Evolutionary conservation across 495 filamentous ascomycete genomes (phyloP).

Genomic region (Tuber melanosporum): DNA sequence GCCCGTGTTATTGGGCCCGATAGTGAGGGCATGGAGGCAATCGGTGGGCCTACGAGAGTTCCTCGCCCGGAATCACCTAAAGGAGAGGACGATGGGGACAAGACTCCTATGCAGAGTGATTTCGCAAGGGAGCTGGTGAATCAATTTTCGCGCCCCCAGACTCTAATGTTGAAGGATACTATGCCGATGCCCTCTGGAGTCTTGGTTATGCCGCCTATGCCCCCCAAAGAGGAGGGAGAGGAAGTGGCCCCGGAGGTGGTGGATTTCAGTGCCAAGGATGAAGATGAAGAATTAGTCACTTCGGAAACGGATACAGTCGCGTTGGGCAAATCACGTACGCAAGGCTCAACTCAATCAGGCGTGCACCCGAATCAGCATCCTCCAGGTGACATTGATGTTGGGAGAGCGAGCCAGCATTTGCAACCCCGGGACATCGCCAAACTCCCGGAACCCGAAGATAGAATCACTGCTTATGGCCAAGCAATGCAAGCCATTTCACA

Average conservation of each 20-base stretch:
- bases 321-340: background rate
- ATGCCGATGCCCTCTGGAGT: slow-evolving; percentile 40
- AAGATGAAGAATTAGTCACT: slow-evolving; percentile 23
- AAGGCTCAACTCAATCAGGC: background rate
- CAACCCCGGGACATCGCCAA: slow-evolving; percentile 23
- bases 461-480: slow-evolving; percentile 35
- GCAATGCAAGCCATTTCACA: slow-evolving; percentile 19
- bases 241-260: slow-evolving; percentile 40
- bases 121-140: slow-evolving; percentile 36
- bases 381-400: background rate
- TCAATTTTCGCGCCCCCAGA: slow-evolving; percentile 39
- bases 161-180: slow-evolving; percentile 40
- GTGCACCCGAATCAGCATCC: background rate
- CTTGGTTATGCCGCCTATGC: slow-evolving; percentile 39
- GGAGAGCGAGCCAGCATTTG: slow-evolving; percentile 18
- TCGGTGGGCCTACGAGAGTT: slow-evolving; percentile 34
- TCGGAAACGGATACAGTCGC: background rate
- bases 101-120: slow-evolving; percentile 32
- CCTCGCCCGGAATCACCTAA: slow-evolving; percentile 23
- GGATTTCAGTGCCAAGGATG: slow-evolving; percentile 36
- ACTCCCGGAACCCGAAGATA: slow-evolving; percentile 20
- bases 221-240: slow-evolving; percentile 33
- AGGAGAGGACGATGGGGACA: slow-evolving; percentile 22
- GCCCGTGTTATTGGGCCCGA: slow-evolving; percentile 35
- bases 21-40: slow-evolving; percentile 39